These are phyloP conservation scores for Monosporascus sp. DNA, from an alignment of 2,329 filamentous ascomycete species.

Conservation along the genomic window DNA sequence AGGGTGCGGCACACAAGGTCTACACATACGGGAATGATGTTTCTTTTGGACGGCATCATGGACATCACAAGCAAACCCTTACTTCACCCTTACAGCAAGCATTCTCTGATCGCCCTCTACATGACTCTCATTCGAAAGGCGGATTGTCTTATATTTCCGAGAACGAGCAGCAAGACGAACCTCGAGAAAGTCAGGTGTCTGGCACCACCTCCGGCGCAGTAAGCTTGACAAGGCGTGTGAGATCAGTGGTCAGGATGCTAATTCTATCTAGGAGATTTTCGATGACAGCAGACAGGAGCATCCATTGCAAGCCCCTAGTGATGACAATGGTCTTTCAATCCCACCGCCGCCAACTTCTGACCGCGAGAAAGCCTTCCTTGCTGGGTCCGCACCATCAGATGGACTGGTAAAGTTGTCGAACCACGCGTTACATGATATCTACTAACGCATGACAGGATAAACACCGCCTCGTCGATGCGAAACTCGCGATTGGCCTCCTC, in stretches of 20 bases:
- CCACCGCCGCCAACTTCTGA: constrained; percentile 3
- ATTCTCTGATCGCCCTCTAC: neutral
- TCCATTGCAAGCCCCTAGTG: neutral
- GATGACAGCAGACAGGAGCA: neutral
- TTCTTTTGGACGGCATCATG: constrained; percentile 8
- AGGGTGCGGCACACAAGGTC: constrained; percentile 27
- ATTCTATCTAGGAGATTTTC: neutral
- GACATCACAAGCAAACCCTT: neutral
- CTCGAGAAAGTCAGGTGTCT: neutral
- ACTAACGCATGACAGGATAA: neutral
- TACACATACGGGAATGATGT: constrained; percentile 20
- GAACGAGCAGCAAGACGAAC: neutral
- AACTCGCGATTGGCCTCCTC: constrained; percentile 9
- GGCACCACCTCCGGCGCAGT: neutral
- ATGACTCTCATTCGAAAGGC: too few relatives aligned
- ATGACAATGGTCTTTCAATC: neutral
- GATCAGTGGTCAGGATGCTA: neutral
- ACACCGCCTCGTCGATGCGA: constrained; percentile 4
- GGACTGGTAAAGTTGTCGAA: neutral
- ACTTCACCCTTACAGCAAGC: neutral
- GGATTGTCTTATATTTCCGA: neutral
- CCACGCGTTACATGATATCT: too few relatives aligned
- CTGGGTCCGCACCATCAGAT: neutral
- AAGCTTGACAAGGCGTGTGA: neutral
- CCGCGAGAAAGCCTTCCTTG: neutral